These are phyloP conservation scores for Neostapfia colusana DNA, from an alignment of 176 grass and related monocot genomes.

Conservation along the genomic window DNA sequence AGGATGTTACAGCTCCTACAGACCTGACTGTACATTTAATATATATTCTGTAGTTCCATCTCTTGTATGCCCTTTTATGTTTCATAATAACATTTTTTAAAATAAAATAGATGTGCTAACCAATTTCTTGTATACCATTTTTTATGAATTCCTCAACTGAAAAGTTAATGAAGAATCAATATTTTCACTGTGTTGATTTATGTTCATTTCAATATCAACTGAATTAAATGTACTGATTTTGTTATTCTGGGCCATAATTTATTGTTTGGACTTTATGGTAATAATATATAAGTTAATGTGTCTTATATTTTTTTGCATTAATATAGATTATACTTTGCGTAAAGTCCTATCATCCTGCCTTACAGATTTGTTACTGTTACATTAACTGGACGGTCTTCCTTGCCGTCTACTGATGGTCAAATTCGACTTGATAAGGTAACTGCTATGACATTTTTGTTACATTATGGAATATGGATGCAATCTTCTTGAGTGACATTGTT, in stretches of 20 bases:
- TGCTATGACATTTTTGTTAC: background rate
- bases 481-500: conserved; percentile 22
- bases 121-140: background rate
- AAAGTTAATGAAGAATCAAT: background rate
- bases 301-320: background rate
- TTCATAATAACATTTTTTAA: background rate
- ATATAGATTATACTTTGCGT: conserved; percentile 16
- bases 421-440: conserved; percentile 76
- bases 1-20: conserved; percentile 37
- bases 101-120: background rate
- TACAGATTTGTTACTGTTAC: conserved; percentile 90
- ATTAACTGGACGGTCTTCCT: conserved; percentile 66
- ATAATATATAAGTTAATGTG: background rate
- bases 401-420: conserved; percentile 73
- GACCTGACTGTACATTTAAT: background rate
- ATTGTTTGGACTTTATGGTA: background rate
- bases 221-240: conserved; percentile 10
- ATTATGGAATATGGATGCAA: background rate
- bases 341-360: conserved; percentile 18
- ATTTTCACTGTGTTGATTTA: background rate
- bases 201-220: background rate
- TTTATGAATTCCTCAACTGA: background rate
- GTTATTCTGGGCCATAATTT: background rate
- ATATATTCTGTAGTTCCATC: background rate
- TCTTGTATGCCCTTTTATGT: conserved; percentile 18